Evolutionary conservation across 2,329 filamentous ascomycete species (phyloP), one percentile per base, ranked within the genome.

Genomic region (Ceratocystis alfenasii): DNA sequence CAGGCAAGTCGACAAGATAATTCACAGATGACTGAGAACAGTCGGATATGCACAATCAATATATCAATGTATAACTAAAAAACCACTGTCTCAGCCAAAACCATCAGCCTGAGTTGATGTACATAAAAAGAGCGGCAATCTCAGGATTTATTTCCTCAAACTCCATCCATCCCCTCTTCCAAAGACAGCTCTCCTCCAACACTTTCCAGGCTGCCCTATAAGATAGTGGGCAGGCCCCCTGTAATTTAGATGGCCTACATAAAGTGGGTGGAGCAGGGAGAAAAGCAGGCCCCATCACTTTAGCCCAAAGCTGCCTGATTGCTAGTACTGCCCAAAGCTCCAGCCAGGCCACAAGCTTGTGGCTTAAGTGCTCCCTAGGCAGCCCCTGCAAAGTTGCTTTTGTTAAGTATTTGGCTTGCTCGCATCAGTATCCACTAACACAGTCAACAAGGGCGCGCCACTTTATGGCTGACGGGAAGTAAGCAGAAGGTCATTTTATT

Each of bases 271-370:
- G 30, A 59, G 22, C 12, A 59, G 28, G 28, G 33, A 12, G 8
- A 33, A 33, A 57, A 33, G 53, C 15, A 20, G 17, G 33, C 20
- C 48, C 48, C 55, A 59, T 6, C 55, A 59, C 55, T 59, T 59
- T 59, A 59, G 55, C 55, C 28, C 55, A 59, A 59, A 59, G 55
- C 55, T 59, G 55, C 55, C 55, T 59, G 55, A 59, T 59, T 59
- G 55, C 28, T 36, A 12, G 33, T 15, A 59, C 55, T 59, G 55
- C 28, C 55, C 55, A 59, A 36, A 59, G 28, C 55, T 59, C 55
- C 55, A 53, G 22, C 48, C 22, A 53, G 20, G 7, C 46, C n/a
- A 48, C n/a, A 17, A 20, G 45, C 15, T 20, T 20, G 46, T 22
- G 48, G 48, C 22, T 10, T 3, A 12, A 53, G 8, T 53, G 20